Evolutionary conservation across 768 basidiomycete genomes (phyloP).

Genomic region (Cystoderma amianthinum): DNA sequence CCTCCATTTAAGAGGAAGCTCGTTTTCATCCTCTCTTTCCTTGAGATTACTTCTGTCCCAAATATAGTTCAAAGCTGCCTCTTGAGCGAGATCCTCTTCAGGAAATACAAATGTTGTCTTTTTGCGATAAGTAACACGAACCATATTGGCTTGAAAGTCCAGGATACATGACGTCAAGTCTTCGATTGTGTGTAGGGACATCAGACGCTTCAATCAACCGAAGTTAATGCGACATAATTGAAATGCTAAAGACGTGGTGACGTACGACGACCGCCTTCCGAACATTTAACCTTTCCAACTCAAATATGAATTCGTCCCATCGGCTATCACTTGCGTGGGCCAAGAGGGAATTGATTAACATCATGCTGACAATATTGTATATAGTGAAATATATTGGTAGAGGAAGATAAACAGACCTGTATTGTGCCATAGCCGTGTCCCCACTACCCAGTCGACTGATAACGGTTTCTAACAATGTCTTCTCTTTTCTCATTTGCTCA

Average conservation of each 20-base stretch:
- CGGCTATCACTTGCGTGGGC: slow-evolving; percentile 69
- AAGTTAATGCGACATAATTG: background rate
- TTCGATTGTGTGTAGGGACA: slow-evolving; percentile 76
- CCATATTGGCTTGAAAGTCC: slow-evolving; percentile 83
- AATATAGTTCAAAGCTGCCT: slow-evolving; percentile 51
- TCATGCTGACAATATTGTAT: slow-evolving; percentile 49
- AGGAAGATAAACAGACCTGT: slow-evolving; percentile 45
- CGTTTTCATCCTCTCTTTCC: slow-evolving; percentile 43
- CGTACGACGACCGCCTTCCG: slow-evolving; percentile 78
- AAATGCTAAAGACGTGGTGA: slow-evolving; percentile 8
- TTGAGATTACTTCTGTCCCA: slow-evolving; percentile 58
- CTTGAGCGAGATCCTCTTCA: slow-evolving; percentile 51
- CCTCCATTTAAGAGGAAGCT: slow-evolving; percentile 59
- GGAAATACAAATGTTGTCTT: slow-evolving; percentile 76
- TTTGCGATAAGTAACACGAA: slow-evolving; percentile 73
- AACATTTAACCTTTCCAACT: slow-evolving; percentile 71
- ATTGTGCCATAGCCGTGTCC: slow-evolving; percentile 79
- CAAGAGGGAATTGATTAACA: slow-evolving; percentile 82
- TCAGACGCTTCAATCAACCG: slow-evolving; percentile 50
- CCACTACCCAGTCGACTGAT: slow-evolving; percentile 72
- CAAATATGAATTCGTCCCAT: slow-evolving; percentile 75
- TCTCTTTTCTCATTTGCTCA: slow-evolving; percentile 72
- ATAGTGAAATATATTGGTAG: slow-evolving; percentile 4
- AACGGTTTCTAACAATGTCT: slow-evolving; percentile 72
- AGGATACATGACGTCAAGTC: slow-evolving; percentile 80